Evolutionary conservation across 108 stramenopile species (phyloP), one percentile per base, ranked within the genome.

Genomic region (Schizochytrium sp.): DNA sequence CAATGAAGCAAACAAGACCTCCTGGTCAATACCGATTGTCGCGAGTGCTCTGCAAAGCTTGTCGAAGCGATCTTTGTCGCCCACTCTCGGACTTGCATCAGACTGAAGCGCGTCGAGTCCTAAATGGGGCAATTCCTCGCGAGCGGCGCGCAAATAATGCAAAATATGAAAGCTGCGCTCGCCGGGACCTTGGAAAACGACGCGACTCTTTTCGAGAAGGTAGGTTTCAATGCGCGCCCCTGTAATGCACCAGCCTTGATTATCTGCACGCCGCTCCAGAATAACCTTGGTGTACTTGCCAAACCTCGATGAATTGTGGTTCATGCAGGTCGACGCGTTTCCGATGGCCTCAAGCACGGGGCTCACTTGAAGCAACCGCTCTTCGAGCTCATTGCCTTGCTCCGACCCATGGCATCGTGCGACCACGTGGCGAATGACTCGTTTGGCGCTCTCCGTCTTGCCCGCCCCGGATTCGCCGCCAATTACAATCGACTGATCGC

Each of bases 401-500:
- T 12, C 51, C 14, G 48, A 47, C 6, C 25, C 51, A 12, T 83
- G 76, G 51, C 76, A 83, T 12, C 76, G 45, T 6, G 45, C 76
- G 6, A 83, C 76, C 1, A 83, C 12, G 23, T 83, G 76, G 6
- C 76, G 76, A 83, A 83, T 83, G 25, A 83, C 76, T 6, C 76
- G 45, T 53, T 83, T 83, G 12, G 48, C 51, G 76, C 48, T 53
- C 51, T 83, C 91, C 29, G 91, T 91, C 87, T 91, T 91, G 45
- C 91, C 91, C 21, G 91, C 89, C 43, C 91, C 91, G 14, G 87
- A 87, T 34, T 91, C 91, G 55, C 91, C 91, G 14, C 71, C 57
- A 43, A 89, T 89, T 8, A 89, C 89, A 12, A 89, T 28, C 2
- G 89, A 72, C 43, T 89, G 89, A 34, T 83, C 76, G 6, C 51